These are phyloP conservation scores for Phragmites australis DNA, from an alignment of 176 grass and related monocot species.

Conservation along the genomic window DNA sequence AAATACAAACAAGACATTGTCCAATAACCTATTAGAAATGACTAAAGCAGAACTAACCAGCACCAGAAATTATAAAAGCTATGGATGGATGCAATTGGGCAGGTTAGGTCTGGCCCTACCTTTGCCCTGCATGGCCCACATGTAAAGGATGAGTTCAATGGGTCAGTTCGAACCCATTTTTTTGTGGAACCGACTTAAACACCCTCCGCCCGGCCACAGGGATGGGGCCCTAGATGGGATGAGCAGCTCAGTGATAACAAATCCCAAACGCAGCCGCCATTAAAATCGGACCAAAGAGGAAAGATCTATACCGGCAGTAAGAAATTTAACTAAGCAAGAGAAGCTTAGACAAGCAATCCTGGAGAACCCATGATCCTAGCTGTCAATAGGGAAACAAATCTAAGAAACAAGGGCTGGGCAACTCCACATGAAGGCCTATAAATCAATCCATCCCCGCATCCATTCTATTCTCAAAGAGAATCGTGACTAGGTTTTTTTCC, in stretches of 20 bases:
- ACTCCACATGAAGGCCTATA: neutral
- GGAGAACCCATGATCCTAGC: conserved; percentile 4
- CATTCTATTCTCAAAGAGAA: neutral
- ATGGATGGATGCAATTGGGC: neutral
- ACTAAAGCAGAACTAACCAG: neutral
- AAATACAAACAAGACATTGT: neutral
- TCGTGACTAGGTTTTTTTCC: neutral
- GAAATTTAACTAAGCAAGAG: neutral
- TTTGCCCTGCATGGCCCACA: neutral
- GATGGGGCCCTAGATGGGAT: neutral
- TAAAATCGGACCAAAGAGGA: conserved; percentile 23
- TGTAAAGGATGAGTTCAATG: neutral
- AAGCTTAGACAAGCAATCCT: conserved; percentile 22
- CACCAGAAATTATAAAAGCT: neutral
- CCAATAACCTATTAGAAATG: neutral
- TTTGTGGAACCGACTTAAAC: neutral
- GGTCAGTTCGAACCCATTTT: neutral
- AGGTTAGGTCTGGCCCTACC: neutral
- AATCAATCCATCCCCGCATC: neutral
- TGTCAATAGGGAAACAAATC: conserved; percentile 4
- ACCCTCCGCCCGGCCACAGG: too few relatives aligned
- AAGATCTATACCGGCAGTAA: neutral
- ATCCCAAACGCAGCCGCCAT: neutral
- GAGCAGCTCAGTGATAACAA: neutral
- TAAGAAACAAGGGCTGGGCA: neutral